Evolutionary conservation across 1,284 basidiomycete genomes (phyloP), one percentile per base, ranked within the genome.

Genomic region (Sanghuangporus sanghuang): DNA sequence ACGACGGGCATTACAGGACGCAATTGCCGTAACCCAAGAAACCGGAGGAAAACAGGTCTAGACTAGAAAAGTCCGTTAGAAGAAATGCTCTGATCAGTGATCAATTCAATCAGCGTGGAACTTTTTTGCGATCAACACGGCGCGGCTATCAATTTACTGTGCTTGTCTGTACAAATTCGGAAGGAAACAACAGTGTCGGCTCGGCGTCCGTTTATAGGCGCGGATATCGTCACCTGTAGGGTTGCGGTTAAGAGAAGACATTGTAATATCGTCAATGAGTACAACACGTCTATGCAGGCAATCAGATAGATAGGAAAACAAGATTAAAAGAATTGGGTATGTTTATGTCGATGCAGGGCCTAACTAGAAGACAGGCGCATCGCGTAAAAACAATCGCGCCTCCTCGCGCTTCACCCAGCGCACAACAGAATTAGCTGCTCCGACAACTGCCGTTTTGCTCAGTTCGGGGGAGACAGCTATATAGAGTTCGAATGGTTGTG

Each of bases 391-490:
- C 67, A 98, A 71, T 68, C 78, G 81, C 16, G 77, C 77, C 73
- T 98, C 95, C 72, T 97, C 91, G 66, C 85, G 87, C 78, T 92
- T 90, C 18, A 97, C 87, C 96, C 96, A 99, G 42, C 88, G 81
- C 16, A 89, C 89, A 36, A 98, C 87, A 0, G 88, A 81, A 73
- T 98, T 96, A 7, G 96, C 96, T 1, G 93, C 89, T 16, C 87
- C 85, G 8, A 97, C 87, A 0, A 87, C 87, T 0, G 92, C 92
- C 57, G 85, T 86, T 79, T 98, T 97, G 1, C 94, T 89, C 57
- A 98, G 73, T 57, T 85, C 80, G 1, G 95, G 92, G 1, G 92
- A 91, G 8, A 96, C 75, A 0, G 90, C 81, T 58, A 98, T 75
- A 73, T 98, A 98, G 21, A 99, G 76, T 74, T 98, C 96, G 71